These are phyloP conservation scores for Phytophthora vignae DNA, from an alignment of 352 stramenopile species.

Conservation along the genomic window DNA sequence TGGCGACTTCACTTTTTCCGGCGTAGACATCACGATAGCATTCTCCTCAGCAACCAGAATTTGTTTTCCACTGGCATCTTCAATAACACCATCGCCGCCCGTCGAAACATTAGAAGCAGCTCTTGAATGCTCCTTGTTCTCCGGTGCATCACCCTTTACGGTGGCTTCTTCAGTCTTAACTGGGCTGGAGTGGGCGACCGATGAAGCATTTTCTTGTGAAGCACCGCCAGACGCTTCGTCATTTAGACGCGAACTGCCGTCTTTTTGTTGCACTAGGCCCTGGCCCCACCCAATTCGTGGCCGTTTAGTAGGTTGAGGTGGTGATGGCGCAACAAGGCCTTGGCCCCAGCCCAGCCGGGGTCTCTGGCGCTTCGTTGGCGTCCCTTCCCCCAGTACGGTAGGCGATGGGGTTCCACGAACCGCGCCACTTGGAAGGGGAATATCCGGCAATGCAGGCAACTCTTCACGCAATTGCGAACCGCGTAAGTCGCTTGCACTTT, in stretches of 20 bases:
- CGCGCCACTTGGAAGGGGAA: slow-evolving; percentile 52
- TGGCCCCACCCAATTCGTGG: slow-evolving; percentile 86
- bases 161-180: slow-evolving; percentile 14
- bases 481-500: slow-evolving; percentile 10
- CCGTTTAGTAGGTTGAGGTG: slow-evolving; percentile 70
- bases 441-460: slow-evolving; percentile 68
- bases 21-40: slow-evolving; percentile 1
- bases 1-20: slow-evolving; percentile 21
- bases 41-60: slow-evolving; percentile 1
- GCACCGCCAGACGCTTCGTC: slow-evolving; percentile 7
- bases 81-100: background rate
- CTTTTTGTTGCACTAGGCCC: slow-evolving; percentile 65
- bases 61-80: slow-evolving; percentile 1
- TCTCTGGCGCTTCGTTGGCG: slow-evolving; percentile 64
- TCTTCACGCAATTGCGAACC: slow-evolving; percentile 48
- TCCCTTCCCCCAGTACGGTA: slow-evolving; percentile 32
- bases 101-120: slow-evolving; percentile 14
- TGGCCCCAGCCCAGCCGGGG: slow-evolving; percentile 85
- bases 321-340: slow-evolving; percentile 74
- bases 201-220: slow-evolving; percentile 15
- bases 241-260: slow-evolving; percentile 17
- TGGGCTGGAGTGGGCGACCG: slow-evolving; percentile 7
- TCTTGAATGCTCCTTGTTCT: background rate
- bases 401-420: slow-evolving; percentile 22
- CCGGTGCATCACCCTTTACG: background rate